These are phyloP conservation scores for Lactarius quietus DNA, from an alignment of 768 basidiomycete species.

Conservation along the genomic window DNA sequence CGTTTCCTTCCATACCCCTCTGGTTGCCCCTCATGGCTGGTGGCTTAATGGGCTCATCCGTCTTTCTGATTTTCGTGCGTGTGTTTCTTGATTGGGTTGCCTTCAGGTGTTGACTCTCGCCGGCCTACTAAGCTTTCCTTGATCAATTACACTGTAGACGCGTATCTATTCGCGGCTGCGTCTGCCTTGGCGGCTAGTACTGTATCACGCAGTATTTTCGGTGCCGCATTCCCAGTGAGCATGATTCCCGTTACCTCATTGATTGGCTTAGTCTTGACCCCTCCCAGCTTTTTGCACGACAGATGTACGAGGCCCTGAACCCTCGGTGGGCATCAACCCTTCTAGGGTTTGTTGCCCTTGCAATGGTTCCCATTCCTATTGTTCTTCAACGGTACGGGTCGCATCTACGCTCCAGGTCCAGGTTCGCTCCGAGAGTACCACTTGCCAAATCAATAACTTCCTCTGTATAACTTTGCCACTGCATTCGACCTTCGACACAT, in stretches of 20 bases:
- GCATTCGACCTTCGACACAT: neutral
- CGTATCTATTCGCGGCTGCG: slow-evolving; percentile 52
- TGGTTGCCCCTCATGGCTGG: slow-evolving; percentile 55
- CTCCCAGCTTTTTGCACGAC: slow-evolving; percentile 45
- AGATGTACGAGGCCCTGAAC: slow-evolving; percentile 50
- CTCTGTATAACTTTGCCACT: slow-evolving; percentile 2
- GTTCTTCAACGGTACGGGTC: slow-evolving; percentile 29
- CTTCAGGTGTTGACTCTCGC: neutral
- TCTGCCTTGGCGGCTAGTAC: slow-evolving; percentile 55
- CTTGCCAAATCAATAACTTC: slow-evolving; percentile 11
- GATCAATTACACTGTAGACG: slow-evolving; percentile 61
- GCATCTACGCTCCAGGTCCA: slow-evolving; percentile 24
- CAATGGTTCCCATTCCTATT: slow-evolving; percentile 43
- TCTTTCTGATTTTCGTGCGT: slow-evolving; percentile 54
- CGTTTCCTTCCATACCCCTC: slow-evolving; percentile 46
- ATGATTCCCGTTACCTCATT: neutral
- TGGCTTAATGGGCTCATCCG: slow-evolving; percentile 47
- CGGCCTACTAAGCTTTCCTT: slow-evolving; percentile 42
- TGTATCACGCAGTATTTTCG: slow-evolving; percentile 50
- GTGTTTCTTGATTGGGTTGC: slow-evolving; percentile 27
- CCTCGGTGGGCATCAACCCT: slow-evolving; percentile 59
- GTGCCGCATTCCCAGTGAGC: slow-evolving; percentile 33
- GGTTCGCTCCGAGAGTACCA: slow-evolving; percentile 4
- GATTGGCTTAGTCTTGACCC: slow-evolving; percentile 1
- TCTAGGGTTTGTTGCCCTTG: slow-evolving; percentile 48